phyloP scores from a whole-genome alignment of 805 yeast genomes.

The Isabelozyma heimii region DNA sequence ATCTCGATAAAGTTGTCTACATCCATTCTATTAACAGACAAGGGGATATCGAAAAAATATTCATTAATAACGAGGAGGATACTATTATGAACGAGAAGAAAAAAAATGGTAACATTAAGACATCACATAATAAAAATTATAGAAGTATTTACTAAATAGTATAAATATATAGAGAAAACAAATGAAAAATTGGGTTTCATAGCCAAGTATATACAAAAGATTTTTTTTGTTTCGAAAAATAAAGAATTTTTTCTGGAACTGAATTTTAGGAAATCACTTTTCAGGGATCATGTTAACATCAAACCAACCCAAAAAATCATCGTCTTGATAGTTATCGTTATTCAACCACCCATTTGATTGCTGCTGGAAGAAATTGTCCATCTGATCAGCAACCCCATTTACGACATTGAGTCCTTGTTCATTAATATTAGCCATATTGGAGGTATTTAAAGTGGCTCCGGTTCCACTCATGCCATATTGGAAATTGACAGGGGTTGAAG shows the following conservation, averaged over 20 bases:
- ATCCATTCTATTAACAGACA: too few species aligned
- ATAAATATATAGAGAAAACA: not conserved
- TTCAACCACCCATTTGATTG: constrained; percentile 86
- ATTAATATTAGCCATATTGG: not conserved
- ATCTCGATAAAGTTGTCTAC: too few species aligned
- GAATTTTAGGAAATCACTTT: not conserved
- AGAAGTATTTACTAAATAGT: not conserved
- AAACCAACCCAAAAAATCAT: constrained; percentile 93
- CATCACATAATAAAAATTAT: not conserved
- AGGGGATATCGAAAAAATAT: not conserved
- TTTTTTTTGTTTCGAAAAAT: not conserved
- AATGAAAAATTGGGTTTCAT: not conserved
- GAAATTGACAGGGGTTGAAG: constrained; percentile 2
- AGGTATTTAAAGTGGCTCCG: not conserved
- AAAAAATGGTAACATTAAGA: not conserved
- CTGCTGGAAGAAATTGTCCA: constrained; percentile 70
- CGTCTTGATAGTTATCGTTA: constrained; percentile 53
- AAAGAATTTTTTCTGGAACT: too few species aligned
- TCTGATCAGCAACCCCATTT: constrained; percentile 21
- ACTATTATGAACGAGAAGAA: too few species aligned
- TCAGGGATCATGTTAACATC: constrained; percentile 54
- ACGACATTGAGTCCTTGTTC: not conserved
- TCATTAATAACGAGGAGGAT: too few species aligned
- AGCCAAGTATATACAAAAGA: not conserved
- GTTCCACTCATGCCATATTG: constrained; percentile 3